phyloP scores from a whole-genome alignment of 345 rosid species.

The Sonneratia alba region DNA sequence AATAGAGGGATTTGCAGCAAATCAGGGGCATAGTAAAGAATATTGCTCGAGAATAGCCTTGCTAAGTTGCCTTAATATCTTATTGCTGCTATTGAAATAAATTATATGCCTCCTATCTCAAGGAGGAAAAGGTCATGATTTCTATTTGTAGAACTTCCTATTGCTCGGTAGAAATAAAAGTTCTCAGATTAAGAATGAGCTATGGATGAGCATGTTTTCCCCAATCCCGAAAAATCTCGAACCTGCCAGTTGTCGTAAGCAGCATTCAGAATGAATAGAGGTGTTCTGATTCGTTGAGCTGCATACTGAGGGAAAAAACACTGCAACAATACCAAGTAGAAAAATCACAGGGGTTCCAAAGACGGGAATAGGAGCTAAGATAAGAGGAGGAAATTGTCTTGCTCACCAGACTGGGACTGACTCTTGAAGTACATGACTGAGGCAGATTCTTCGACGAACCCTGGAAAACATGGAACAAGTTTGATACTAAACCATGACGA shows the following conservation, averaged over 20 bases:
- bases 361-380: not conserved
- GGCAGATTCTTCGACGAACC: slow-evolving; percentile 73
- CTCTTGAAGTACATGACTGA: slow-evolving; percentile 54
- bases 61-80: not conserved
- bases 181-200: not conserved
- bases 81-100: not conserved
- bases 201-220: not conserved
- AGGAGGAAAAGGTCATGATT: too few relatives aligned
- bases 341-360: not conserved
- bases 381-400: not conserved
- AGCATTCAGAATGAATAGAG: slow-evolving; percentile 75
- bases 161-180: not conserved
- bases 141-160: too few relatives aligned
- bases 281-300: slow-evolving; percentile 53
- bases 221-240: slow-evolving; percentile 6
- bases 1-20: too few relatives aligned
- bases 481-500: slow-evolving; percentile 1
- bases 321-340: slow-evolving; percentile 20
- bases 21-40: too few relatives aligned
- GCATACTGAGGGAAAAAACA: slow-evolving; percentile 90
- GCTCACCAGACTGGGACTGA: slow-evolving; percentile 50
- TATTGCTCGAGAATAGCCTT: too few relatives aligned
- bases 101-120: too few relatives aligned
- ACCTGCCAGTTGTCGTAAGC: slow-evolving; percentile 99
- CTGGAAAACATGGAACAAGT: slow-evolving; percentile 19